These are phyloP conservation scores for Rhizopogon rudus DNA, from an alignment of 768 basidiomycete genomes.

Conservation along the genomic window DNA sequence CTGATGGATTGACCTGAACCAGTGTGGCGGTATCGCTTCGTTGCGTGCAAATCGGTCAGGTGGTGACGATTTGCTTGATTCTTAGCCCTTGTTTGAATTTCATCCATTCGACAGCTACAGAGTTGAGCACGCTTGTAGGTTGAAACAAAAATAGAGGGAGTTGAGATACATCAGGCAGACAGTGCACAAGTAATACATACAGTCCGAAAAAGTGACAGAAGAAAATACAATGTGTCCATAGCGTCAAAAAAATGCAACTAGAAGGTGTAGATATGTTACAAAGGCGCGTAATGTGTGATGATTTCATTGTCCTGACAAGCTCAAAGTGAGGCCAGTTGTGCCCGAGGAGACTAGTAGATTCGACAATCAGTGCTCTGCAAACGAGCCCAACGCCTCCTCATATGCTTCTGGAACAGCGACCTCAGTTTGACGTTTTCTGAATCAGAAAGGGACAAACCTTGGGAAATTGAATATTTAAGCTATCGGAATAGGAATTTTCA, in stretches of 20 bases:
- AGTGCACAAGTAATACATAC: not conserved
- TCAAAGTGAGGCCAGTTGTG: not conserved
- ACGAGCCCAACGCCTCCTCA: slow-evolving; percentile 14
- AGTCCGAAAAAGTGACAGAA: not conserved
- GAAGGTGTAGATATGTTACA: not conserved
- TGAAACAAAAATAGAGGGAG: not conserved
- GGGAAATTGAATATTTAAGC: slow-evolving; percentile 4
- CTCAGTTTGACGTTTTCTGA: not conserved
- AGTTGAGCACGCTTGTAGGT: too few relatives aligned
- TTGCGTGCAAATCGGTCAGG: too few relatives aligned
- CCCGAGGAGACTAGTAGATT: not conserved
- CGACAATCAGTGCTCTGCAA: not conserved
- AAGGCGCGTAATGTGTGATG: not conserved
- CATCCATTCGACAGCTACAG: too few relatives aligned
- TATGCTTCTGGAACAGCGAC: slow-evolving; percentile 6
- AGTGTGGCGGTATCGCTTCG: too few relatives aligned
- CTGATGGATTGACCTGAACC: too few relatives aligned
- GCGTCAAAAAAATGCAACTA: not conserved
- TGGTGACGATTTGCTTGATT: too few relatives aligned
- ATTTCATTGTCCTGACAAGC: not conserved
- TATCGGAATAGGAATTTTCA: not conserved
- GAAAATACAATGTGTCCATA: not conserved
- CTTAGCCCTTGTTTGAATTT: too few relatives aligned
- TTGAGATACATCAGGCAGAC: not conserved
- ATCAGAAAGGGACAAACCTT: slow-evolving; percentile 12